Evolutionary conservation across 1,284 basidiomycete genomes (phyloP).

Genomic region (Peniophora sp.): DNA sequence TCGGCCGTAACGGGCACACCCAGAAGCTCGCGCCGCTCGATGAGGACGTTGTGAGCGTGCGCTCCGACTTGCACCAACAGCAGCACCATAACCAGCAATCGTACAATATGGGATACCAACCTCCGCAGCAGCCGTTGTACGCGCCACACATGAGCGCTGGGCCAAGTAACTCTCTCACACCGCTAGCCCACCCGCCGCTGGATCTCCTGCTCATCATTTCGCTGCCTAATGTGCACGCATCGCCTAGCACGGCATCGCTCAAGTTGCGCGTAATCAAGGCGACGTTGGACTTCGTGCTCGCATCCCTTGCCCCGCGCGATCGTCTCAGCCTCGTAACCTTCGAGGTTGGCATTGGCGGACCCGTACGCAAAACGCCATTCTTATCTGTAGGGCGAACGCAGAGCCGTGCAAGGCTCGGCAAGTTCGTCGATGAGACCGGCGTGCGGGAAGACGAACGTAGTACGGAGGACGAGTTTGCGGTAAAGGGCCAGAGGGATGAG

Average conservation of each 20-base stretch:
- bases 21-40: constrained; percentile 48
- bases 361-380: constrained; percentile 85
- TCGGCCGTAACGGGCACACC: constrained; percentile 17
- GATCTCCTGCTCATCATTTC: constrained; percentile 92
- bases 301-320: constrained; percentile 68
- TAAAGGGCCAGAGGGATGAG: constrained; percentile 76
- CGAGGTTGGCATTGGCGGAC: constrained; percentile 73
- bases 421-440: constrained; percentile 71
- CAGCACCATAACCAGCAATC: no score
- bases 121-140: constrained; percentile 34
- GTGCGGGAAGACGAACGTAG: constrained; percentile 29
- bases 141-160: constrained; percentile 72
- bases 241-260: constrained; percentile 73
- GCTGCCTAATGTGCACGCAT: constrained; percentile 64
- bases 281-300: constrained; percentile 78
- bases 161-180: constrained; percentile 69
- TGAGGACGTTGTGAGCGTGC: constrained; percentile 34
- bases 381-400: constrained; percentile 62
- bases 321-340: constrained; percentile 84
- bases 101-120: constrained; percentile 13
- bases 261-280: constrained; percentile 82
- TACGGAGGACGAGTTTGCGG: constrained; percentile 65
- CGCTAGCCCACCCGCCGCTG: constrained; percentile 79
- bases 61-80: no score
- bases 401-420: constrained; percentile 63